Percentiles rank a stretch among this genome's conserved stretches.
phyloP scores from a whole-genome alignment of 306 rosid species.

The Prinsepia uniflora region DNA sequence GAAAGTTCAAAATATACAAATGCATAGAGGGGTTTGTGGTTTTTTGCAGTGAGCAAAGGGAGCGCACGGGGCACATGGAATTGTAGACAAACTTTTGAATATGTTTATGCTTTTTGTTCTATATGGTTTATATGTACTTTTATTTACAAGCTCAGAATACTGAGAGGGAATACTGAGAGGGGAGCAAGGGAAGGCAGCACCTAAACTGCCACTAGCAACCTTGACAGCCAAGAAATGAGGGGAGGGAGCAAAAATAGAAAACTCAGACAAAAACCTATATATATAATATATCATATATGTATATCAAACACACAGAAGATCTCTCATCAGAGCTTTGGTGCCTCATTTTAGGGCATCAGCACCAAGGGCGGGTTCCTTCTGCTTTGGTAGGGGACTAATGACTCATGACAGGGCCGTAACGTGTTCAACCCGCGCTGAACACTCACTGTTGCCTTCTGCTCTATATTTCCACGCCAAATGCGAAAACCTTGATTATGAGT shows the following conservation, averaged over 20 bases:
- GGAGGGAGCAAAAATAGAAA: slow-evolving; percentile 16
- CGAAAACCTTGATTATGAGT: slow-evolving; percentile 18
- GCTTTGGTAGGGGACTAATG: slow-evolving; percentile 14
- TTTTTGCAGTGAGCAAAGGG: neutral
- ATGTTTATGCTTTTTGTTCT: slow-evolving; percentile 24
- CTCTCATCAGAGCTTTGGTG: slow-evolving; percentile 28
- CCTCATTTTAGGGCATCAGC: slow-evolving; percentile 29
- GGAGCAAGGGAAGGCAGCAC: slow-evolving; percentile 27
- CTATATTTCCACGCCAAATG: slow-evolving; percentile 16
- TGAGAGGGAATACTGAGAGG: slow-evolving; percentile 22
- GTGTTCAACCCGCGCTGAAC: slow-evolving; percentile 24
- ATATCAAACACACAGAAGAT: slow-evolving; percentile 17
- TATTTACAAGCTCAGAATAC: slow-evolving; percentile 42
- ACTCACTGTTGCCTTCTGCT: slow-evolving; percentile 24
- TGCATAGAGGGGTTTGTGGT: neutral
- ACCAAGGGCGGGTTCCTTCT: slow-evolving; percentile 6
- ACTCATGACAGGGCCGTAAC: slow-evolving; percentile 11
- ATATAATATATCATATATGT: neutral
- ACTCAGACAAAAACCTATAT: slow-evolving; percentile 21
- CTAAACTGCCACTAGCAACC: slow-evolving; percentile 33
- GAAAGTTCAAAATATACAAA: too few relatives aligned
- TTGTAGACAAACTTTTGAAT: neutral
- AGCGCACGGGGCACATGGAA: neutral
- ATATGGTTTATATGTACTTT: slow-evolving; percentile 26
- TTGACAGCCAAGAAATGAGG: slow-evolving; percentile 35